Base-by-base conservation (phyloP, 345 rosid species). In the Microthlaspi erraticum region DNA sequence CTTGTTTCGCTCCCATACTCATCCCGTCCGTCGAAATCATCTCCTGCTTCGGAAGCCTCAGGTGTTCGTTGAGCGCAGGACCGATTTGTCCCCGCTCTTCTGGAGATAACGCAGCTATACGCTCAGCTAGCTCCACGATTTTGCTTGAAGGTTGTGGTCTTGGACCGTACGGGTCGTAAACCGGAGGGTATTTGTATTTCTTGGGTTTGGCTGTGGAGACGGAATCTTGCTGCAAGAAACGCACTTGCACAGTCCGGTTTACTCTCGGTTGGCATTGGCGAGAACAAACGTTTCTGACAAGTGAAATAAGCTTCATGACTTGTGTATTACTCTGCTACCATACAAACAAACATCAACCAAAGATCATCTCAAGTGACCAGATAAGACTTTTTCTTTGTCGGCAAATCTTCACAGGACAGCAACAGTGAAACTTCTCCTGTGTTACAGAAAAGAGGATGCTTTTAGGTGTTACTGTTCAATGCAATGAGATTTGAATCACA, bases 101-200 rank as follows among this genome's bases (percentile, higher is more conserved):
- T 12, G 74, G 73, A 39, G 81, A 44, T 9, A 78, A 32, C 1
- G 71, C 74, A 10, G 77, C 74, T 43, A 77, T 77, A 14, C 77
- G 70, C 50, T 77, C 77, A 43, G 81, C 81, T 38, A 77, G 42
- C 81, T 77, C 77, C 32, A 77, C 12, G 9, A 77, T 61, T 63
- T 77, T 77, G 64, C 7, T 56, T 23, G 74, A 72, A 19, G 81
- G 77, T 10, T 63, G 37, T 10, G 81, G 81, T 72, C 77, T 60
- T 14, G 77, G 81, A 55, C 81, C 78, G 43, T 78, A 78, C 0
- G 81, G 81, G 33, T 78, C 78, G 26, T 78, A 78, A 11, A 72
- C 52, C 17, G 71, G 34, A 1, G 81, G 81, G 55, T 78, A 78
- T 12, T 73, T 73, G 78, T 78, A 78, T 49, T 56, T 78, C 43